Percentiles rank a stretch among this genome's conserved stretches.
Evolutionary conservation across 768 basidiomycete genomes (phyloP).

Genomic region (Symmetrospora coprosmae): DNA sequence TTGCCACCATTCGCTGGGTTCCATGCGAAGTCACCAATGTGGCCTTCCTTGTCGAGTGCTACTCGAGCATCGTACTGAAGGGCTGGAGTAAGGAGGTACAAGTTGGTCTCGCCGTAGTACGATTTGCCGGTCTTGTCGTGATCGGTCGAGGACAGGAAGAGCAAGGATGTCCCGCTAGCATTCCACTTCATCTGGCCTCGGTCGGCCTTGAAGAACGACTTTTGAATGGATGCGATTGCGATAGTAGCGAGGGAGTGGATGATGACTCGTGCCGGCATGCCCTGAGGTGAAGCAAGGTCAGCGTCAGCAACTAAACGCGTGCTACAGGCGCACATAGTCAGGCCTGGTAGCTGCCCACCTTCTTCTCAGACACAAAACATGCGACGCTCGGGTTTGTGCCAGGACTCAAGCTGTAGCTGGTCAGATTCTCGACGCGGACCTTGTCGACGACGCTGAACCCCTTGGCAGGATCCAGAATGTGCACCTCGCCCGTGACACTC

Average conservation of each 20-base stretch:
- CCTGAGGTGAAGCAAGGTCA: constrained; percentile 41
- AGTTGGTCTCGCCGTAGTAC: constrained; percentile 93
- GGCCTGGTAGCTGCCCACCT: constrained; percentile 44
- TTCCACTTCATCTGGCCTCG: constrained; percentile 93
- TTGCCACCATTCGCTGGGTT: constrained; percentile 67
- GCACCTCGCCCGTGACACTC: constrained; percentile 64
- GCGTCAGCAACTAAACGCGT: background rate
- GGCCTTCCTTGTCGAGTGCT: constrained; percentile 66
- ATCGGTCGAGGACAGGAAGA: constrained; percentile 86
- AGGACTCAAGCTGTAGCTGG: constrained; percentile 59
- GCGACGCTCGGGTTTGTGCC: constrained; percentile 79
- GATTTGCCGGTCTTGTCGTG: constrained; percentile 94
- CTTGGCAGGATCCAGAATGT: constrained; percentile 65
- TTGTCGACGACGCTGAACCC: constrained; percentile 66
- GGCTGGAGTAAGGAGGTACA: constrained; percentile 80
- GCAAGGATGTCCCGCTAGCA: constrained; percentile 72
- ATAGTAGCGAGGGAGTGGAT: constrained; percentile 55
- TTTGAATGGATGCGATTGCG: constrained; percentile 56
- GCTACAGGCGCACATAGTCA: too few relatives aligned
- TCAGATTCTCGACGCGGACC: constrained; percentile 68
- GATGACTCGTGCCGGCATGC: constrained; percentile 72
- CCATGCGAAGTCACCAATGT: constrained; percentile 93
- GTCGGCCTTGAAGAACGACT: constrained; percentile 93
- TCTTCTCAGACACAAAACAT: constrained; percentile 85
- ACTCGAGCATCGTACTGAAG: constrained; percentile 90